Evolutionary conservation across 495 filamentous ascomycete species (phyloP).

Genomic region (Aspergillus ellipticus): DNA sequence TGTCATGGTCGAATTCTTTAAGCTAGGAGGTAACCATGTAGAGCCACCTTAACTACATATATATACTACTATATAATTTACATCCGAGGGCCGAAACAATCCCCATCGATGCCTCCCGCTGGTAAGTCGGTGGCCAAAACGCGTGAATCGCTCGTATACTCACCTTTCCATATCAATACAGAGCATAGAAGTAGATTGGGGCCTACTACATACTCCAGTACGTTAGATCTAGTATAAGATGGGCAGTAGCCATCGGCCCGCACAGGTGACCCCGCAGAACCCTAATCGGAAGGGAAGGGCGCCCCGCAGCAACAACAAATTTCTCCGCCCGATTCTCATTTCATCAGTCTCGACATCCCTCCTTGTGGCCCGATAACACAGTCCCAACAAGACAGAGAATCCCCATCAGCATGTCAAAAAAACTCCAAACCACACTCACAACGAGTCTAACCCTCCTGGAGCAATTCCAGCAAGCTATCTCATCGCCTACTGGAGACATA

Average conservation of each 20-base stretch:
- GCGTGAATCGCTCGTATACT: too few species aligned
- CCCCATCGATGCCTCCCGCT: too few species aligned
- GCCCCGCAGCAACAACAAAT: slow-evolving; percentile 32
- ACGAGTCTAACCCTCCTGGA: slow-evolving; percentile 32
- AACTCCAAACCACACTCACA: slow-evolving; percentile 28
- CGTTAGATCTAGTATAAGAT: too few species aligned
- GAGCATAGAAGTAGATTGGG: too few species aligned
- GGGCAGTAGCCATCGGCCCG: background rate
- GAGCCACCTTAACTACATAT: too few species aligned
- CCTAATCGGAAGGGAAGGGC: slow-evolving; percentile 26
- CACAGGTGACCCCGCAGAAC: slow-evolving; percentile 33
- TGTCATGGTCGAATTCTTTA: too few species aligned
- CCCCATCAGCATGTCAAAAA: slow-evolving; percentile 33
- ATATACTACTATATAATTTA: too few species aligned
- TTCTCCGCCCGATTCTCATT: slow-evolving; percentile 14
- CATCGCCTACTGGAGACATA: slow-evolving; percentile 17
- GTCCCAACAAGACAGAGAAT: background rate
- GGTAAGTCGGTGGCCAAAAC: too few species aligned
- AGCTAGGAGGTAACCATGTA: too few species aligned
- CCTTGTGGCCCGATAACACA: background rate
- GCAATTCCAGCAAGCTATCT: slow-evolving; percentile 39
- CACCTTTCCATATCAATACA: too few species aligned
- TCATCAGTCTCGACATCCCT: slow-evolving; percentile 4
- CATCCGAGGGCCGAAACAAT: too few species aligned
- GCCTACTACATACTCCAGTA: too few species aligned